A percentile compares a stretch with the other conserved stretches of the same genome.
Conservation (phyloP, 2,329 filamentous ascomycete genomes). For the Ophiostoma sp. region DNA sequence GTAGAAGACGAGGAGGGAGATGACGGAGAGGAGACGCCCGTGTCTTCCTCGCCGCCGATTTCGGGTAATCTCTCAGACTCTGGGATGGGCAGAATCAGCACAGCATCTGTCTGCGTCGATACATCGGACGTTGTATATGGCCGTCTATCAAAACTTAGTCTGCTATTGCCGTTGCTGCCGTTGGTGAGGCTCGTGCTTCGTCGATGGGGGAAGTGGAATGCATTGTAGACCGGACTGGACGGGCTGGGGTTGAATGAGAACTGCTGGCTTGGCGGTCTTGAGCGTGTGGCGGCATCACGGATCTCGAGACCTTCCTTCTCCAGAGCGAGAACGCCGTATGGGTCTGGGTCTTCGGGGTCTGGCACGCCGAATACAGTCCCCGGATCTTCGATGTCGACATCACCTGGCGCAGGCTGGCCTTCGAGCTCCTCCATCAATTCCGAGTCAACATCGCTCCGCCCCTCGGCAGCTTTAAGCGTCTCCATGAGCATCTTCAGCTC, state of each 20-base stretch:
- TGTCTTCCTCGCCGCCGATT: background rate
- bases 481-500: conserved; percentile 26
- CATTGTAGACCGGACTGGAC: conserved; percentile 31
- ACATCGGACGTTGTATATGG: conserved; percentile 13
- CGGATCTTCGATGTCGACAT: conserved; percentile 33
- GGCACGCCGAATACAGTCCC: conserved; percentile 36
- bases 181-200: conserved; percentile 12
- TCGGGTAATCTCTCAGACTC: background rate
- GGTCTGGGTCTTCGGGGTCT: conserved; percentile 36
- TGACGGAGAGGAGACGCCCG: background rate
- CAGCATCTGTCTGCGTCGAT: conserved; percentile 21
- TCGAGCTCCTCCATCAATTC: conserved; percentile 35
- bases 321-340: conserved; percentile 36
- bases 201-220: conserved; percentile 34
- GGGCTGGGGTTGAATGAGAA: conserved; percentile 38
- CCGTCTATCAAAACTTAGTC: conserved; percentile 12
- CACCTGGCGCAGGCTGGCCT: conserved; percentile 35
- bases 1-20: background rate
- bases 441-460: conserved; percentile 31
- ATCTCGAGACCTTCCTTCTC: conserved; percentile 37
- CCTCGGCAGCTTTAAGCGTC: conserved; percentile 27
- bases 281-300: conserved; percentile 35
- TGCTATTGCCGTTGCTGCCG: background rate
- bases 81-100: conserved; percentile 17
- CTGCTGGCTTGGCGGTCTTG: conserved; percentile 34